phyloP scores from a whole-genome alignment of 345 rosid species.

The Ceriops tagal region DNA sequence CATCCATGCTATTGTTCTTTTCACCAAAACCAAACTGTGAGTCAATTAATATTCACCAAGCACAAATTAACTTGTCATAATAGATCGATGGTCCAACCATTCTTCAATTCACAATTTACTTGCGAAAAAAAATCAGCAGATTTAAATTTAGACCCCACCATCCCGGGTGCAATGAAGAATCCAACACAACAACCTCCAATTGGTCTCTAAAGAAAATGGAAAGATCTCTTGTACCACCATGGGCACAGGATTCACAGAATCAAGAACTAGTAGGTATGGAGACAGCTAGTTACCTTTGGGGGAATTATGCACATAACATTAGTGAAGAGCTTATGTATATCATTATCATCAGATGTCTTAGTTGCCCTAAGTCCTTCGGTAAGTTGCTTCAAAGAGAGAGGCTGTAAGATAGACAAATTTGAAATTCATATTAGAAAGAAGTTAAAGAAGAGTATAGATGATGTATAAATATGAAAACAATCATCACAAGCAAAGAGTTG shows the following conservation, averaged over 20 bases:
- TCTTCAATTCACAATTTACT: too few relatives aligned
- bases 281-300: constrained; percentile 54
- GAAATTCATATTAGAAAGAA: constrained; percentile 4
- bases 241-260: neutral
- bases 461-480: constrained; percentile 1
- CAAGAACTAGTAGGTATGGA: neutral
- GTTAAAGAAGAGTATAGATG: neutral
- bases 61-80: too few relatives aligned
- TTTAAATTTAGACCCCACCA: too few relatives aligned
- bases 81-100: too few relatives aligned
- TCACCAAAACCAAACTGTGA: too few relatives aligned
- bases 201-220: too few relatives aligned
- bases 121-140: too few relatives aligned
- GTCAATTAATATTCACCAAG: too few relatives aligned
- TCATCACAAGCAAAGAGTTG: neutral
- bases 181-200: too few relatives aligned
- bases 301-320: constrained; percentile 68
- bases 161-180: too few relatives aligned
- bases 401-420: constrained; percentile 46
- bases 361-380: constrained; percentile 74
- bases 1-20: too few relatives aligned
- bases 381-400: constrained; percentile 76
- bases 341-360: constrained; percentile 55
- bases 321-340: constrained; percentile 71
- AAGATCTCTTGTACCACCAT: too few relatives aligned